Evolutionary conservation across 139 green algal genomes (phyloP), one percentile per base, ranked within the genome.

Genomic region (Spirogloea muscicola): DNA sequence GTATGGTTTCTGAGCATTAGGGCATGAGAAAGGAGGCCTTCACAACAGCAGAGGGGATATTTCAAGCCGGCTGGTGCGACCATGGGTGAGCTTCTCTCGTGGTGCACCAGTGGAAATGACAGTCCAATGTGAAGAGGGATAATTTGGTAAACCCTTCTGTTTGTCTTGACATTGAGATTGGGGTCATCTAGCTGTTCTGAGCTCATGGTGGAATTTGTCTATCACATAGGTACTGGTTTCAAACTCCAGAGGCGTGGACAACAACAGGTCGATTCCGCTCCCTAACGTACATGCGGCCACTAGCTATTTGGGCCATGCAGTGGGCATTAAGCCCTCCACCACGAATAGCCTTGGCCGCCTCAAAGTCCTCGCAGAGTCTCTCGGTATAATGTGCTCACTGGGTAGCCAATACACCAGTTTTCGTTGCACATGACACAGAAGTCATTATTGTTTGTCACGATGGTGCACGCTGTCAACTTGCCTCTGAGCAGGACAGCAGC

Each of bases 231-330:
- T 82, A 82, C 29, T 82, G 75, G 75, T 82, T 80, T 33, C 75
- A 82, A 18, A 82, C 75, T 10, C 75, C 75, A 13, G 75, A 82
- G 58, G 75, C 70, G 13, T 82, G 75, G 75, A 80, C 75, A 10
- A 52, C 49, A 6, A 27, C 40, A 13, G 75, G 75, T 1, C 67
- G 68, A 6, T 82, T 79, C 29, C 75, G 75, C 29, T 82, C 67
- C 18, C 55, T 82, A 18, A 59, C 75, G 27, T 82, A 82, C 75
- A 82, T 82, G 75, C 67, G 75, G 27, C 67, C 75, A 2, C 75
- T 82, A 31, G 55, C 68, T 42, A 80, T 82, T 5, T 82, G 75
- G 75, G 75, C 68, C 1, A 82, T 82, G 75, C 75, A 82, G 43
- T 76, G 29, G 13, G 72, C 72, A 16, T 21, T 65, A n/a, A 31